A percentile compares a stretch with the other conserved stretches of the same genome.
These are phyloP conservation scores for Candida sp. DNA, from an alignment of 1,139 yeast species.

Conservation along the genomic window DNA sequence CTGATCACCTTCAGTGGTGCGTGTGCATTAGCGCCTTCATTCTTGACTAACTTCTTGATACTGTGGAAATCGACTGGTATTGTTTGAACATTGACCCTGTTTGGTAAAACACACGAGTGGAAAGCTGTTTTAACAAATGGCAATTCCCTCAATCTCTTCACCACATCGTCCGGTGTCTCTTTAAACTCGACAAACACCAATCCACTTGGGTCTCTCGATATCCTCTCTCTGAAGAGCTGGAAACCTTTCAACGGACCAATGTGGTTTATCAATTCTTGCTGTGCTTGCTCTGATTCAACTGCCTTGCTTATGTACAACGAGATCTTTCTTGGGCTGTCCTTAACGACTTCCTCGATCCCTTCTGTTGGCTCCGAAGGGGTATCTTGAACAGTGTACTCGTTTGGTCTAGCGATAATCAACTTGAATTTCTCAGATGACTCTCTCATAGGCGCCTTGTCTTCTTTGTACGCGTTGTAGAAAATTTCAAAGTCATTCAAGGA, in stretches of 20 bases:
- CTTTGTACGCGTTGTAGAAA: slow-evolving; percentile 32
- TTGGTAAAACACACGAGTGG: slow-evolving; percentile 37
- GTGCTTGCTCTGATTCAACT: slow-evolving; percentile 29
- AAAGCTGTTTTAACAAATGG: slow-evolving; percentile 27
- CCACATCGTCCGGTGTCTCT: slow-evolving; percentile 13
- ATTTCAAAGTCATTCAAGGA: slow-evolving; percentile 47
- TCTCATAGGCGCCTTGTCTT: slow-evolving; percentile 16
- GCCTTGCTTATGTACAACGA: slow-evolving; percentile 30
- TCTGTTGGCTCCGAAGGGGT: slow-evolving; percentile 22
- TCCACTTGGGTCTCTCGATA: slow-evolving; percentile 42
- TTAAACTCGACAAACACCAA: slow-evolving; percentile 44
- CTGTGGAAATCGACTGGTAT: slow-evolving; percentile 35
- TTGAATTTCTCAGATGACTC: slow-evolving; percentile 14
- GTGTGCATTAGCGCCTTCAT: slow-evolving; percentile 39
- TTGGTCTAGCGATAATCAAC: slow-evolving; percentile 50
- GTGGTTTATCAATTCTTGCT: slow-evolving; percentile 23
- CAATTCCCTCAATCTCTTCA: slow-evolving; percentile 18
- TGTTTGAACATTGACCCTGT: slow-evolving; percentile 38
- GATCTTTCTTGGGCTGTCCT: slow-evolving; percentile 42
- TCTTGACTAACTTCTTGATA: slow-evolving; percentile 35
- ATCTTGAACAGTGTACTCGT: slow-evolving; percentile 58
- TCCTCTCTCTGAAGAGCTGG: slow-evolving; percentile 38
- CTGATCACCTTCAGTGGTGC: slow-evolving; percentile 61
- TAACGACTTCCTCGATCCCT: slow-evolving; percentile 22
- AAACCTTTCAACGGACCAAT: slow-evolving; percentile 29